A percentile compares a stretch with the other conserved stretches of the same genome.
phyloP scores from a whole-genome alignment of 148 eudicot genomes.

The Talinum fruticosum region DNA sequence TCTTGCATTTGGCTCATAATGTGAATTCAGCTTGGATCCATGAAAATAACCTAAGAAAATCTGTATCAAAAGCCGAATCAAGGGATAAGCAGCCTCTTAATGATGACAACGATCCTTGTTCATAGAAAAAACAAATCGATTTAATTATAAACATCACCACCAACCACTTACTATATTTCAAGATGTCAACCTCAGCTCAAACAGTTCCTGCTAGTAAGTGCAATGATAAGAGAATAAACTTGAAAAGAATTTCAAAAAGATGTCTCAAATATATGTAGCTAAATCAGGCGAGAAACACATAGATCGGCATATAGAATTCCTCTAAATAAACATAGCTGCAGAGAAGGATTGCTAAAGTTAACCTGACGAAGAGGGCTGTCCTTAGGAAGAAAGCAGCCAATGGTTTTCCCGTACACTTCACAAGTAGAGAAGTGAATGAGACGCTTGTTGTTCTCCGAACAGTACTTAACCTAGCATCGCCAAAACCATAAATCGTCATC shows the following conservation, averaged over 20 bases:
- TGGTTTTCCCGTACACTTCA: conserved; percentile 97
- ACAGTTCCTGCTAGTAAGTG: neutral
- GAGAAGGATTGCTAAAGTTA: conserved; percentile 9
- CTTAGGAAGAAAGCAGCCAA: conserved; percentile 86
- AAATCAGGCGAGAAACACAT: conserved; percentile 7
- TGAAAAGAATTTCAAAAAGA: conserved; percentile 14
- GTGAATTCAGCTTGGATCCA: neutral
- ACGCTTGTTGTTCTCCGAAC: conserved; percentile 94
- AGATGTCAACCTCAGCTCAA: conserved; percentile 5
- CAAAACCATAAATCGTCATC: conserved; percentile 30
- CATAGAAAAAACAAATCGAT: neutral
- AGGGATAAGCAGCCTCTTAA: neutral
- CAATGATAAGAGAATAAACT: neutral
- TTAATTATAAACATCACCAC: neutral
- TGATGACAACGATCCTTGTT: conserved; percentile 1
- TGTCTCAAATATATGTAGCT: neutral
- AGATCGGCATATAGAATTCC: conserved; percentile 23
- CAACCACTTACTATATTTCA: conserved; percentile 12
- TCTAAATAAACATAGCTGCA: neutral
- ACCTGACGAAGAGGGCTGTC: conserved; percentile 91
- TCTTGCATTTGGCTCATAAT: neutral
- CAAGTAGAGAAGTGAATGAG: conserved; percentile 98
- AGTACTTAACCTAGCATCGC: conserved; percentile 75
- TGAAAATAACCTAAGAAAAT: neutral
- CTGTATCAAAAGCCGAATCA: neutral